Conservation (phyloP, 495 filamentous ascomycete genomes). For the Tuber indicum region DNA sequence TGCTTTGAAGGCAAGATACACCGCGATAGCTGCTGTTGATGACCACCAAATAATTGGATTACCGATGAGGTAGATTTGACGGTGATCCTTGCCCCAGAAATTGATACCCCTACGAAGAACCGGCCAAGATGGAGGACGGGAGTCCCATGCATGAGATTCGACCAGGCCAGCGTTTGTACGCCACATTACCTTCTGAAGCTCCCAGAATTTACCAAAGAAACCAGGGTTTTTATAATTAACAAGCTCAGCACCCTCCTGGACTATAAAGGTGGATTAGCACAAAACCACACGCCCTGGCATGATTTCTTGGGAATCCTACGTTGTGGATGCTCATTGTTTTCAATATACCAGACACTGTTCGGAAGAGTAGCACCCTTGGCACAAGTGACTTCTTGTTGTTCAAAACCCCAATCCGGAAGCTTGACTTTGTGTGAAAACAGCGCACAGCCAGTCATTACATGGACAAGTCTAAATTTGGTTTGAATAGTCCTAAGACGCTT, state of each 20-base stretch:
- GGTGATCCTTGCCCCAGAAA: conserved; percentile 93
- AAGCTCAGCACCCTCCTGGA: conserved; percentile 70
- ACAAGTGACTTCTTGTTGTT: conserved; percentile 97
- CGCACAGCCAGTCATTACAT: conserved; percentile 93
- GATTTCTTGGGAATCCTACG: conserved; percentile 18
- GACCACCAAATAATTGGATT: conserved; percentile 96
- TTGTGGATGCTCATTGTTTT: conserved; percentile 74
- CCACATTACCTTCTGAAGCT: conserved; percentile 99
- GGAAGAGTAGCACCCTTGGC: conserved; percentile 86
- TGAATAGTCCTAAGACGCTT: conserved; percentile 85
- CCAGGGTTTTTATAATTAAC: conserved; percentile 93
- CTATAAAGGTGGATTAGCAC: not conserved
- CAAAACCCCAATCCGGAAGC: conserved; percentile 91
- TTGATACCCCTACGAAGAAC: conserved; percentile 92
- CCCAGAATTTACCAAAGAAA: conserved; percentile 98
- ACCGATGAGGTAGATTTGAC: conserved; percentile 92
- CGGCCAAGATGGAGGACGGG: conserved; percentile 88
- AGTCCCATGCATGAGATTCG: conserved; percentile 97
- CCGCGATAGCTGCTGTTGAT: conserved; percentile 68
- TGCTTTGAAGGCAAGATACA: conserved; percentile 78
- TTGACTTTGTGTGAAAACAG: conserved; percentile 99
- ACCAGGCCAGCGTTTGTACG: conserved; percentile 92
- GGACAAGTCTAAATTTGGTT: conserved; percentile 90
- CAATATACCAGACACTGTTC: conserved; percentile 95
- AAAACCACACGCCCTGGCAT: not conserved